Base-by-base conservation (phyloP, 345 rosid genomes). In the Melaleuca quinquenervia region DNA sequence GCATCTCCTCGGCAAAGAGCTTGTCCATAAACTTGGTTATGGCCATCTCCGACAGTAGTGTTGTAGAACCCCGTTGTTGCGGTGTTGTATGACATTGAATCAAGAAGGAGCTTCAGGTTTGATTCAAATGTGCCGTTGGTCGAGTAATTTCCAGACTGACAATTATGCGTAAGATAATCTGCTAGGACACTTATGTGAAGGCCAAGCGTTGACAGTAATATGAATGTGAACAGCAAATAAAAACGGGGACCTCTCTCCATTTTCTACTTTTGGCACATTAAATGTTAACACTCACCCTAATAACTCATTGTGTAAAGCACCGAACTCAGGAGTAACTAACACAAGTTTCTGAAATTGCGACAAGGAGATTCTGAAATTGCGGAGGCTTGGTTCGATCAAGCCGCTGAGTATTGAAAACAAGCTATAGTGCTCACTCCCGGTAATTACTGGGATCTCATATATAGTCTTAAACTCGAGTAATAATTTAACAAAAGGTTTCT, bases 1-100 rank as follows among this genome's bases (percentile, higher is more conserved):
- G 80, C 85, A 51, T 89, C 92, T 6, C 91, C 92, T 53, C 91
- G 86, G 64, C 92, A 91, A 32, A 89, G 82, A 6, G 90, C 90
- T 80, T 87, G 89, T 22, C 91, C 91, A 32, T 89, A 48, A 82
- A 89, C 88, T 80, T 14, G 82, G 44, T 84, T 21, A 11, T n/a
- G 62, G 15, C 11, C 9, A 27, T 89, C 86, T 54, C 91, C 92
- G 18, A 50, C 3, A 1, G 74, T 84, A 8, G 70, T 82, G 36
- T 76, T 53, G 54, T 84, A 82, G 87, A 91, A 91, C 45, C 89
- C 91, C 11, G 82, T 45, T 64, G 7, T 29, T 50, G 91, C 78
- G 8, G 88, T 88, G 18, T 48, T 76, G 45, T 89, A 60, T 8
- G 86, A 6, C 54, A 89, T 51, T 5, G 56, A 84, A 52, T 80